Conservation (phyloP, 2,329 filamentous ascomycete genomes). For the Fusarium dimerum region DNA sequence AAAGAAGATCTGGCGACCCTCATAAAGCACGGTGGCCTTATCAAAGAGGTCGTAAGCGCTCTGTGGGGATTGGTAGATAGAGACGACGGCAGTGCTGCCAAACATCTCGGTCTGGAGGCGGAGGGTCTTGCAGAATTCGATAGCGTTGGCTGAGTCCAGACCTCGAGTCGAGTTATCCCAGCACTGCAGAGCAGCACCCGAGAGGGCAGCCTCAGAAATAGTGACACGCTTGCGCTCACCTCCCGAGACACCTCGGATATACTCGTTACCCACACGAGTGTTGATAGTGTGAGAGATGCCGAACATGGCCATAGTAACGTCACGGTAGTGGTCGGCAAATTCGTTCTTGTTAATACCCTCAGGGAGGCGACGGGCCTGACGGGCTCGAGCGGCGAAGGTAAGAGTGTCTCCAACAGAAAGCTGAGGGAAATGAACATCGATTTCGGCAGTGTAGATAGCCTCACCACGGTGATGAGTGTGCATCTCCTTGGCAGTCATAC, state of each 20-base stretch:
- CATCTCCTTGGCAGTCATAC: conserved; percentile 72
- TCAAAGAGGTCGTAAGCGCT: conserved; percentile 65
- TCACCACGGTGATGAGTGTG: conserved; percentile 77
- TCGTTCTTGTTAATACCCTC: conserved; percentile 54
- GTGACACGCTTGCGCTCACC: conserved; percentile 71
- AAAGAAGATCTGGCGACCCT: conserved; percentile 64
- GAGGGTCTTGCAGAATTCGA: conserved; percentile 73
- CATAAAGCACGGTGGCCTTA: conserved; percentile 59
- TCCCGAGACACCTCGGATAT: conserved; percentile 71
- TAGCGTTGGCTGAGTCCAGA: conserved; percentile 73
- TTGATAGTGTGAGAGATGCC: conserved; percentile 73
- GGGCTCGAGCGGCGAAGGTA: conserved; percentile 72
- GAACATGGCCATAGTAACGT: conserved; percentile 75
- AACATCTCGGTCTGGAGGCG: conserved; percentile 68
- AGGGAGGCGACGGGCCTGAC: conserved; percentile 63
- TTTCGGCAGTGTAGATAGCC: conserved; percentile 83
- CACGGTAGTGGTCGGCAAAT: conserved; percentile 64
- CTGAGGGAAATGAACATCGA: conserved; percentile 79
- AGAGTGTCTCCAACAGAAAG: conserved; percentile 78
- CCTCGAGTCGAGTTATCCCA: conserved; percentile 75
- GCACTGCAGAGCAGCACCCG: conserved; percentile 61
- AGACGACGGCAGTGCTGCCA: conserved; percentile 65
- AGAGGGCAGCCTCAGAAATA: conserved; percentile 62
- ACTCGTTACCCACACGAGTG: conserved; percentile 75
- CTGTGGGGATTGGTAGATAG: conserved; percentile 72